Evolutionary conservation across 352 stramenopile species (phyloP).

Genomic region (Phytophthora fragariaefolia): DNA sequence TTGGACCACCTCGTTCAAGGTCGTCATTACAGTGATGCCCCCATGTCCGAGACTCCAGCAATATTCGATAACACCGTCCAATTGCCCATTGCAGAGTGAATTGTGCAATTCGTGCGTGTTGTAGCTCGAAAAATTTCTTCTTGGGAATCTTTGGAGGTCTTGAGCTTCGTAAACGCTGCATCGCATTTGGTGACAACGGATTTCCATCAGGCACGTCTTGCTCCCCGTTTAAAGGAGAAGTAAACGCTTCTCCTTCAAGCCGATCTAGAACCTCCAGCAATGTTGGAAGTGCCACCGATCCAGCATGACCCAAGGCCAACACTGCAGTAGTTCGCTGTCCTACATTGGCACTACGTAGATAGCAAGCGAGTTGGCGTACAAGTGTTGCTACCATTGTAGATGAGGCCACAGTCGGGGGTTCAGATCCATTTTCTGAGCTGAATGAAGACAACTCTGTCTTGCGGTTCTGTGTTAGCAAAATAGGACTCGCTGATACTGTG

Average conservation of each 20-base stretch:
- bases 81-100: slow-evolving; percentile 66
- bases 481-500: slow-evolving; percentile 53
- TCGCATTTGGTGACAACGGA: slow-evolving; percentile 3
- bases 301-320: slow-evolving; percentile 57
- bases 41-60: slow-evolving; percentile 42
- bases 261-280: slow-evolving; percentile 60
- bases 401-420: slow-evolving; percentile 23
- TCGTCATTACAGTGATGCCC: slow-evolving; percentile 13
- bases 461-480: slow-evolving; percentile 34
- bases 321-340: slow-evolving; percentile 65
- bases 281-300: slow-evolving; percentile 37
- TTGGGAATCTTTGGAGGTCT: slow-evolving; percentile 20
- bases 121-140: slow-evolving; percentile 32
- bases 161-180: slow-evolving; percentile 14
- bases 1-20: slow-evolving; percentile 15
- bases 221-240: slow-evolving; percentile 13
- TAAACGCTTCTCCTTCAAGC: slow-evolving; percentile 65
- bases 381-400: slow-evolving; percentile 47
- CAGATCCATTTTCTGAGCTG: slow-evolving; percentile 21
- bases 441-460: slow-evolving; percentile 31
- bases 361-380: slow-evolving; percentile 58
- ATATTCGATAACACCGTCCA: slow-evolving; percentile 55
- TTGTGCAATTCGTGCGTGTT: slow-evolving; percentile 33
- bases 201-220: slow-evolving; percentile 12
- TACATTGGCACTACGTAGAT: slow-evolving; percentile 60